A percentile compares a stretch with the other conserved stretches of the same genome.
These are phyloP conservation scores for Leucocoprinus birnbaumii DNA, from an alignment of 768 basidiomycete genomes.

Conservation along the genomic window DNA sequence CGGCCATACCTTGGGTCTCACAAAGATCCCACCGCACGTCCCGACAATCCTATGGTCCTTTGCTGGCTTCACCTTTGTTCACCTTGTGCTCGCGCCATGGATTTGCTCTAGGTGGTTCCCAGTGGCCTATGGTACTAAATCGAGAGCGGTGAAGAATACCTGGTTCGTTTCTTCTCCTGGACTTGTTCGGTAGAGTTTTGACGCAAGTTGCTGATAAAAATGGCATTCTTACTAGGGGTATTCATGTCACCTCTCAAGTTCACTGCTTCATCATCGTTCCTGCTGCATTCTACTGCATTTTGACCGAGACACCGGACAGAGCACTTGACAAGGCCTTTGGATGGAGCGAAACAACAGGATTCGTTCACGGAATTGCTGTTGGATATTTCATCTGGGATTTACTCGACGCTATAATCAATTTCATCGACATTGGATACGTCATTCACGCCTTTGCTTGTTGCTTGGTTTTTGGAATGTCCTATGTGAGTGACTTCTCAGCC, in stretches of 20 bases:
- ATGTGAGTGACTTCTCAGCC: slow-evolving; percentile 43
- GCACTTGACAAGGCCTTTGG: slow-evolving; percentile 71
- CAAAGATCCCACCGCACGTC: slow-evolving; percentile 53
- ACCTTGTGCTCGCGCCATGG: slow-evolving; percentile 55
- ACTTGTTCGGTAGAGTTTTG: too few relatives aligned
- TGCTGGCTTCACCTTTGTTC: slow-evolving; percentile 53
- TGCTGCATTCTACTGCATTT: slow-evolving; percentile 53
- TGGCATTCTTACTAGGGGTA: slow-evolving; percentile 43
- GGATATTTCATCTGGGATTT: slow-evolving; percentile 89
- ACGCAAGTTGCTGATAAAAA: too few relatives aligned
- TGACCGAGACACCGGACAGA: slow-evolving; percentile 36
- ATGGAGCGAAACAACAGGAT: slow-evolving; percentile 58
- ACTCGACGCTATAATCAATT: slow-evolving; percentile 66
- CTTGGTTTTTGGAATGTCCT: slow-evolving; percentile 63
- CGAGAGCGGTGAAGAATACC: slow-evolving; percentile 48
- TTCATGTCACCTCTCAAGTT: slow-evolving; percentile 69
- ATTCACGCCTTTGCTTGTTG: slow-evolving; percentile 74
- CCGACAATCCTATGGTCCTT: slow-evolving; percentile 52
- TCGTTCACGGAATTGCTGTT: slow-evolving; percentile 63
- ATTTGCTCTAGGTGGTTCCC: slow-evolving; percentile 47
- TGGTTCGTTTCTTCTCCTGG: slow-evolving; percentile 41
- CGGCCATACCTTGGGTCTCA: slow-evolving; percentile 41
- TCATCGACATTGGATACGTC: slow-evolving; percentile 70
- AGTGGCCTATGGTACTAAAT: slow-evolving; percentile 44
- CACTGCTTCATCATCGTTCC: slow-evolving; percentile 70